Percentiles rank a stretch among this genome's conserved stretches.
Conservation (phyloP, 371 early-diverging fungal species). For the Apophysomyces trapeziformis region DNA sequence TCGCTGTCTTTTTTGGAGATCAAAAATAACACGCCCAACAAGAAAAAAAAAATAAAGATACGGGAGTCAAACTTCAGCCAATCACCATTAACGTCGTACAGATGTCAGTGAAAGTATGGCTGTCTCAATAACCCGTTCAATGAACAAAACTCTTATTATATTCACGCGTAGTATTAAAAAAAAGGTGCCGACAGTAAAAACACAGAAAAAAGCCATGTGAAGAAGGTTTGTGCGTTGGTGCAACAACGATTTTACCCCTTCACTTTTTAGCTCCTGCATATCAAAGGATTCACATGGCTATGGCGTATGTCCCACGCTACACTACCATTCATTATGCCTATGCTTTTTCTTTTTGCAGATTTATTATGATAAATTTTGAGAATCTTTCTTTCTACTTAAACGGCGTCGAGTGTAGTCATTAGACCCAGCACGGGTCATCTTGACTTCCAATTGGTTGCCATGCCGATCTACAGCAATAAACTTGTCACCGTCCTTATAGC, state of each 20-base stretch:
- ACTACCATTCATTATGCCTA: background rate
- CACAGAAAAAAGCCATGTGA: background rate
- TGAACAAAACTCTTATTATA: background rate
- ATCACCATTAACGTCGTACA: background rate
- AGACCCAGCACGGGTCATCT: conserved; percentile 32
- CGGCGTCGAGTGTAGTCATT: conserved; percentile 3
- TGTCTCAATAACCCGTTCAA: background rate
- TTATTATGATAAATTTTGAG: conserved; percentile 4
- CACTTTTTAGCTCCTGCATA: background rate
- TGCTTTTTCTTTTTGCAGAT: background rate
- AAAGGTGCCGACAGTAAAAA: background rate
- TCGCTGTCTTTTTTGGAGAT: conserved; percentile 8
- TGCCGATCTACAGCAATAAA: conserved; percentile 49
- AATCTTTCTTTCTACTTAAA: conserved; percentile 5
- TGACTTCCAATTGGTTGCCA: conserved; percentile 50
- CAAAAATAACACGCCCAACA: conserved; percentile 1
- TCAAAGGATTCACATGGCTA: conserved; percentile 4
- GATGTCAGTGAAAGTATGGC: background rate
- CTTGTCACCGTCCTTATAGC: conserved; percentile 49
- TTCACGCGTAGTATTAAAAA: background rate
- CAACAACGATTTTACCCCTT: conserved; percentile 4
- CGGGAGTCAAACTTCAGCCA: background rate
- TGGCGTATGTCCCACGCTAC: conserved; percentile 6
- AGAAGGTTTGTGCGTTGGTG: conserved; percentile 5
- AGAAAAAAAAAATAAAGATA: background rate